Evolutionary conservation across 1,284 basidiomycete species (phyloP).

Genomic region (Boletus coffeatus): DNA sequence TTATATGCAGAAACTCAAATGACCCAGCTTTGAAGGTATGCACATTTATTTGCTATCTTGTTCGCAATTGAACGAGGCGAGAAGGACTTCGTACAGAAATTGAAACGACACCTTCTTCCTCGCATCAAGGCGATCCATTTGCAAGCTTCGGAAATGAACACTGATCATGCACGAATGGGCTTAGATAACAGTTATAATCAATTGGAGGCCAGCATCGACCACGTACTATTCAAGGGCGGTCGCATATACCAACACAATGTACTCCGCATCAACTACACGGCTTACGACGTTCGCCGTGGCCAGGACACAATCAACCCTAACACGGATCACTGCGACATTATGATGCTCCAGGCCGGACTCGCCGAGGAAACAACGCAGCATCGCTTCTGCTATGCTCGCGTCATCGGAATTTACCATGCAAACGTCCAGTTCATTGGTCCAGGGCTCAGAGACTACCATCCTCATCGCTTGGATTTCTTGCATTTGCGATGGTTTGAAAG

Average conservation of each 20-base stretch:
- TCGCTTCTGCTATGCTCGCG: background rate
- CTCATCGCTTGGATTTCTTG: background rate
- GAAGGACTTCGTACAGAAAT: background rate
- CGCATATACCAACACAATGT: background rate
- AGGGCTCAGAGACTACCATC: background rate
- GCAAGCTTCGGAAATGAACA: background rate
- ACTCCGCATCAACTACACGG: background rate
- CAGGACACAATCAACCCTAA: background rate
- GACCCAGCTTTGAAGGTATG: background rate
- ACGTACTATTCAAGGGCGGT: slow-evolving; percentile 1
- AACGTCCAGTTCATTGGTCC: background rate
- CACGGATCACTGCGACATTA: background rate
- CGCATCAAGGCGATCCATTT: background rate
- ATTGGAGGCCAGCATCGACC: background rate
- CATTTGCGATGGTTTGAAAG: background rate
- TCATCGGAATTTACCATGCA: background rate
- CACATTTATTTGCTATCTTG: background rate
- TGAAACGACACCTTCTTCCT: background rate
- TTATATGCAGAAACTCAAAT: background rate
- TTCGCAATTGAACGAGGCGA: background rate
- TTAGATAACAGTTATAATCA: background rate
- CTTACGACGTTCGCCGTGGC: background rate
- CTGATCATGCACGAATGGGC: background rate
- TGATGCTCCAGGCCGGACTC: background rate
- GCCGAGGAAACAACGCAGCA: background rate